phyloP scores from a whole-genome alignment of 768 basidiomycete genomes.

The Podaxis pistillaris region DNA sequence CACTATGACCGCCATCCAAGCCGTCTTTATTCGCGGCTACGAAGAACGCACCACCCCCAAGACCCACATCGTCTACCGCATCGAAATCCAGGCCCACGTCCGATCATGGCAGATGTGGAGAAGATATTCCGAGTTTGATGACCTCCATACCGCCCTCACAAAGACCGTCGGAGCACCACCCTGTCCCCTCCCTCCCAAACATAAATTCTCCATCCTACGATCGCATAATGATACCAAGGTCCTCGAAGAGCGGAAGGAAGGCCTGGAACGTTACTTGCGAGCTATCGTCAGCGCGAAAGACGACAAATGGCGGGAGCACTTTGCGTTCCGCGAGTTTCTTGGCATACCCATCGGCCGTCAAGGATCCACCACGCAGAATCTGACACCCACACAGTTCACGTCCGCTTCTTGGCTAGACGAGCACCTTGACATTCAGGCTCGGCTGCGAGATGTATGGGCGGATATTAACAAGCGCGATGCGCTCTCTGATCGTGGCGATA shows the following conservation, averaged over 20 bases:
- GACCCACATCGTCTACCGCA: constrained; percentile 77
- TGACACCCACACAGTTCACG: constrained; percentile 56
- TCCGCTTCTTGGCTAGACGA: constrained; percentile 88
- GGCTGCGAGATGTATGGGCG: constrained; percentile 79
- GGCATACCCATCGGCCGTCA: constrained; percentile 72
- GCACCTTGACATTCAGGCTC: constrained; percentile 72
- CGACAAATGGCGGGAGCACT: constrained; percentile 75
- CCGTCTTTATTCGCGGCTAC: constrained; percentile 64
- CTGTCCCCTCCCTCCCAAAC: constrained; percentile 80
- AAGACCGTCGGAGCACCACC: constrained; percentile 83
- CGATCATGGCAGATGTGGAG: constrained; percentile 93
- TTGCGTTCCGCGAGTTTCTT: constrained; percentile 84
- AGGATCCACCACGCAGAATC: constrained; percentile 24
- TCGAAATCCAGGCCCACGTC: constrained; percentile 84
- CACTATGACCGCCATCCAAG: constrained; percentile 72
- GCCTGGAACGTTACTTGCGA: constrained; percentile 83
- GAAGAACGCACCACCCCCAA: constrained; percentile 72
- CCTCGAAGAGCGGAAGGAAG: constrained; percentile 73
- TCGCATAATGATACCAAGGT: constrained; percentile 57
- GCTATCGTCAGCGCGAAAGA: constrained; percentile 83
- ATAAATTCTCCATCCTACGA: constrained; percentile 65
- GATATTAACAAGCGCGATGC: constrained; percentile 88
- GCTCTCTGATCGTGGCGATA: constrained; percentile 71
- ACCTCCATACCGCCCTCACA: constrained; percentile 78
- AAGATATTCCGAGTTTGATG: constrained; percentile 93